Evolutionary conservation across 2,329 filamentous ascomycete species (phyloP).

Genomic region (Gnomoniopsis smithogilvyi): DNA sequence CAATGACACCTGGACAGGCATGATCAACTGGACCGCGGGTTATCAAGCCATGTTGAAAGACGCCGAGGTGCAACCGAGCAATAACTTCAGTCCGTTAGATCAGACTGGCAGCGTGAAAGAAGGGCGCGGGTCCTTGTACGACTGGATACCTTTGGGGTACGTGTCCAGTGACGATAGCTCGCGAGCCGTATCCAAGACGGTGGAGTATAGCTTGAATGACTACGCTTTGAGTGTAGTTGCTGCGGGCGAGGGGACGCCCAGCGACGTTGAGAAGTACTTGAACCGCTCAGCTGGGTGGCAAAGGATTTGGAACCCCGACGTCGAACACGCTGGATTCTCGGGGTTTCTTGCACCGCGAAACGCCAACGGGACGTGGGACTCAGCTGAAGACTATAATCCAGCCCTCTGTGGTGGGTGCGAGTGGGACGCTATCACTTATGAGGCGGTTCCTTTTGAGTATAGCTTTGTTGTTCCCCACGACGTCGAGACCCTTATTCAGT

Average conservation of each 20-base stretch:
- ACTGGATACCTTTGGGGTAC: conserved; percentile 56
- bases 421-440: conserved; percentile 51
- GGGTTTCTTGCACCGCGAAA: conserved; percentile 56
- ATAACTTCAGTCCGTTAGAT: conserved; percentile 60
- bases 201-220: conserved; percentile 58
- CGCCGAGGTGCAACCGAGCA: conserved; percentile 65
- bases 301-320: conserved; percentile 53
- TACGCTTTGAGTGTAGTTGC: conserved; percentile 55
- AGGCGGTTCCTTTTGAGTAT: conserved; percentile 47
- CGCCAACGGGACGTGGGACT: conserved; percentile 43
- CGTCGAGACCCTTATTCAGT: conserved; percentile 46
- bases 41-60: conserved; percentile 72
- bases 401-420: conserved; percentile 51
- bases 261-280: conserved; percentile 48
- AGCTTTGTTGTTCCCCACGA: conserved; percentile 58
- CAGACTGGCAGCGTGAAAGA: conserved; percentile 54
- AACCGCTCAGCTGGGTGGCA: conserved; percentile 56
- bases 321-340: conserved; percentile 42
- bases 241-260: conserved; percentile 41
- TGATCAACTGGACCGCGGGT: conserved; percentile 59
- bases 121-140: conserved; percentile 63
- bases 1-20: conserved; percentile 52
- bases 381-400: conserved; percentile 40
- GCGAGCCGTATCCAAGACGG: conserved; percentile 50
- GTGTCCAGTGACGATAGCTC: conserved; percentile 48